Evolutionary conservation across 208 protist species (phyloP).

Genomic region (Wallacemonas sp.): DNA sequence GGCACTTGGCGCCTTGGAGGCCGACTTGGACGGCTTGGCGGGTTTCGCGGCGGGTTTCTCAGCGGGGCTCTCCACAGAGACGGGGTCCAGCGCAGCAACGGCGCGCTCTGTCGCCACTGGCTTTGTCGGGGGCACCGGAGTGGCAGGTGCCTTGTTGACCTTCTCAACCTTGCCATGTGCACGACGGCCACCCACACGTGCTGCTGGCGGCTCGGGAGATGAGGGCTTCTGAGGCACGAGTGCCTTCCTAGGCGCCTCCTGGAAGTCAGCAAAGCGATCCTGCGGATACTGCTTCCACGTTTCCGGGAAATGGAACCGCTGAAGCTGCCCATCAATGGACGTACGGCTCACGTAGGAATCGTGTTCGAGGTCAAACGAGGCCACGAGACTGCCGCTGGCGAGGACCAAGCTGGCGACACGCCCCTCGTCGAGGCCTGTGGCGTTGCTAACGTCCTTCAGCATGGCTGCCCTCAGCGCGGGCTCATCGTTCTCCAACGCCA

Average conservation of each 20-base stretch:
- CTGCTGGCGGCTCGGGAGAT: neutral
- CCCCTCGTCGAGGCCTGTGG: neutral
- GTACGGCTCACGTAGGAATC: neutral
- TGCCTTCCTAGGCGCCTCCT: neutral
- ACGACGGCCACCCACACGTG: conserved; percentile 1
- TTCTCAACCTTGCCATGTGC: conserved; percentile 5
- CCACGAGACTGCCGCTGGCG: conserved; percentile 18
- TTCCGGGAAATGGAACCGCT: conserved; percentile 3
- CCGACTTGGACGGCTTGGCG: neutral
- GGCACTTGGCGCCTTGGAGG: neutral
- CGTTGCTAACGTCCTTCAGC: conserved; percentile 5
- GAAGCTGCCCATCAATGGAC: conserved; percentile 4
- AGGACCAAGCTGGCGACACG: conserved; percentile 12
- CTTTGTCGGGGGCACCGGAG: neutral
- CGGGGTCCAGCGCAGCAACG: neutral
- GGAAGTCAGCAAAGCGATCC: neutral
- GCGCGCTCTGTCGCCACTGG: neutral
- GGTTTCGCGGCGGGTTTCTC: neutral
- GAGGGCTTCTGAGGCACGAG: neutral
- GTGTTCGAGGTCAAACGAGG: conserved; percentile 25
- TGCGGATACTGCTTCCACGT: conserved; percentile 13
- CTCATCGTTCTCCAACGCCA: neutral
- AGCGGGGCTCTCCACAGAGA: neutral
- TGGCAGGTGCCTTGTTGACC: neutral
- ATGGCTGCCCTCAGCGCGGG: neutral